Conservation (phyloP, 2,329 filamentous ascomycete genomes). For the Alternaria arborescens region DNA sequence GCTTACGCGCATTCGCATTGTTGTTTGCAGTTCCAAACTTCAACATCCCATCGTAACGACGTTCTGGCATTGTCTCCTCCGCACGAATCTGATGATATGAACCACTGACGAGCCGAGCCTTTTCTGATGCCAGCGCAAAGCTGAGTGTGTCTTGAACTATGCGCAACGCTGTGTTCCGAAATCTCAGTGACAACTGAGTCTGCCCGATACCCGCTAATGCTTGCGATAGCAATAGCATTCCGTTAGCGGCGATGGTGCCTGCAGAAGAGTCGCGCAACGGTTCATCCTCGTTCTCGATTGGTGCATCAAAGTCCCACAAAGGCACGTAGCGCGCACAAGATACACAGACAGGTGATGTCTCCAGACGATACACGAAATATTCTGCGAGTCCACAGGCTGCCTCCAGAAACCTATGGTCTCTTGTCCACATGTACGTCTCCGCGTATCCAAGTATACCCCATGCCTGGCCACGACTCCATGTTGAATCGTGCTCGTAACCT, state of each 20-base stretch:
- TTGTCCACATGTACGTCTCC: constrained; percentile 55
- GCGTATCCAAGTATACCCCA: constrained; percentile 58
- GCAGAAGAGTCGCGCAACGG: constrained; percentile 55
- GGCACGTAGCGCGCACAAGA: constrained; percentile 44
- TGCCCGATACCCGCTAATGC: constrained; percentile 41
- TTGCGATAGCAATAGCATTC: constrained; percentile 39
- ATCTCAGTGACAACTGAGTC: constrained; percentile 36
- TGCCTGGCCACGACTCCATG: constrained; percentile 57
- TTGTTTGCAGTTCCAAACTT: constrained; percentile 57
- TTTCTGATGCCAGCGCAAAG: constrained; percentile 37
- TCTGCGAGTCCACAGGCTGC: constrained; percentile 55
- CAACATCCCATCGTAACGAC: constrained; percentile 54
- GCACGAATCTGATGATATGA: constrained; percentile 26
- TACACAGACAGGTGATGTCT: constrained; percentile 27
- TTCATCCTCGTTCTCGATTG: constrained; percentile 32
- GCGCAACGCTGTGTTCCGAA: constrained; percentile 23
- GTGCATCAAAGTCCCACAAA: constrained; percentile 61
- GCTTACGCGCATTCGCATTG: constrained; percentile 51
- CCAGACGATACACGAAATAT: constrained; percentile 55
- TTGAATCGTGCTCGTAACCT: constrained; percentile 52
- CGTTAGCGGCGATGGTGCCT: constrained; percentile 52
- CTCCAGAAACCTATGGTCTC: constrained; percentile 49
- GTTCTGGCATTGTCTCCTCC: constrained; percentile 30
- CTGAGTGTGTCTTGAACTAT: constrained; percentile 31
- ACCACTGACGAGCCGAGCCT: constrained; percentile 23